phyloP scores from a whole-genome alignment of 805 yeast species.

The Lachancea meyersii region DNA sequence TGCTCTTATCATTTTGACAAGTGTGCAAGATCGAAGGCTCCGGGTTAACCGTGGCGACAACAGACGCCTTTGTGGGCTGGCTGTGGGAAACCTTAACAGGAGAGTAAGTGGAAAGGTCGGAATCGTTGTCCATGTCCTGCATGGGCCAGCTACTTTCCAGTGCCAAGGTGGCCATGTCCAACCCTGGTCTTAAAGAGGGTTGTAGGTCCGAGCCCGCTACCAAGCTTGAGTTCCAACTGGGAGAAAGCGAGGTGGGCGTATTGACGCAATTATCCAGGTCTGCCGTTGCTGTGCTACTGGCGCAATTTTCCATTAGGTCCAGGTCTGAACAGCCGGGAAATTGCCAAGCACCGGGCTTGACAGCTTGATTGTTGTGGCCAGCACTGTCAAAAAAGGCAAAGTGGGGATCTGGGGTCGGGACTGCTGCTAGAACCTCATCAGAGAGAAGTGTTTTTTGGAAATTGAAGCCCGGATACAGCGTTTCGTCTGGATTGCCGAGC shows the following conservation, averaged over 20 bases:
- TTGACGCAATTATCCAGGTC: not conserved
- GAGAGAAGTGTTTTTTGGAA: not conserved
- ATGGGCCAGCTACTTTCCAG: not conserved
- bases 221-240: not conserved
- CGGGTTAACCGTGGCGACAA: not conserved
- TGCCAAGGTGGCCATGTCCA: not conserved
- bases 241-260: not conserved
- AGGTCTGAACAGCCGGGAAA: not conserved
- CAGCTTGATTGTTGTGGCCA: not conserved
- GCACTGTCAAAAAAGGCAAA: not conserved
- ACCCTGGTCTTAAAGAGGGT: not conserved
- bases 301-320: not conserved
- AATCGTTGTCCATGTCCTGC: constrained; percentile 1
- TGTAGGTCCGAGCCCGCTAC: not conserved
- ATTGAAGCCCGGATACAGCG: not conserved
- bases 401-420: too few relatives aligned
- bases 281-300: not conserved
- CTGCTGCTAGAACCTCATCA: too few relatives aligned
- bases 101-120: not conserved
- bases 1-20: not conserved
- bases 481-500: not conserved
- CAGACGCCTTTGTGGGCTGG: not conserved
- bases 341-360: not conserved
- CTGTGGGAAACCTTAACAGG: not conserved
- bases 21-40: not conserved